Evolutionary conservation across 192 early-diverging fungal species (phyloP).

Genomic region (Gigaspora rosea): DNA sequence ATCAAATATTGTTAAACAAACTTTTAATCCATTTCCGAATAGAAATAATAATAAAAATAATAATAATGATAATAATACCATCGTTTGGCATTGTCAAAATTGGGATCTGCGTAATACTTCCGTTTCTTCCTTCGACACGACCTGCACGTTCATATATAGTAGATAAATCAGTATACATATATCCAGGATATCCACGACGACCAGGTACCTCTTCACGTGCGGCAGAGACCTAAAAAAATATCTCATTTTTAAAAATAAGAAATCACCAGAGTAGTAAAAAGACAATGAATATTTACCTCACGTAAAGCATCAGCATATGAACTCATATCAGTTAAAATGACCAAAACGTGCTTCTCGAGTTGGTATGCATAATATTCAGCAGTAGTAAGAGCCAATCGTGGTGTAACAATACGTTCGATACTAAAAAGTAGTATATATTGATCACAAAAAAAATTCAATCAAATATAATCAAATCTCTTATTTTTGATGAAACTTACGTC

Average conservation of each 20-base stretch:
- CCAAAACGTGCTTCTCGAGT: conserved; percentile 98
- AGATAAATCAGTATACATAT: conserved; percentile 99
- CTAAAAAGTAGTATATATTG: conserved; percentile 36
- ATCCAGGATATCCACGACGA: conserved; percentile 99
- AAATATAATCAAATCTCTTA: background rate
- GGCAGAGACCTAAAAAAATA: conserved; percentile 74
- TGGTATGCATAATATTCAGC: conserved; percentile 99
- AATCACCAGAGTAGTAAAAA: background rate
- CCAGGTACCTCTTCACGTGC: conserved; percentile 99
- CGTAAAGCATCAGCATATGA: conserved; percentile 99
- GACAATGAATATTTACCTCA: conserved; percentile 60
- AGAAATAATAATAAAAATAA: background rate
- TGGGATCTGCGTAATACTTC: conserved; percentile 99
- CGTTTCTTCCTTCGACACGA: conserved; percentile 95
- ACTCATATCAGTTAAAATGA: conserved; percentile 99
- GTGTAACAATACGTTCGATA: conserved; percentile 99
- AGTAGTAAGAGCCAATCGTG: conserved; percentile 95
- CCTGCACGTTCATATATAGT: conserved; percentile 99
- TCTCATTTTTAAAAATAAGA: background rate
- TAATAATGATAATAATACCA: conserved; percentile 50
- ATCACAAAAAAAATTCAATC: no score
- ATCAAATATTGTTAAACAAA: background rate
- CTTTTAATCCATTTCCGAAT: conserved; percentile 6
- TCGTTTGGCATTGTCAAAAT: conserved; percentile 99
- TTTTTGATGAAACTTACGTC: conserved; percentile 58